Evolutionary conservation across 176 grass and related monocot species (phyloP), one percentile per base, ranked within the genome.

Genomic region (Leersia perrieri): DNA sequence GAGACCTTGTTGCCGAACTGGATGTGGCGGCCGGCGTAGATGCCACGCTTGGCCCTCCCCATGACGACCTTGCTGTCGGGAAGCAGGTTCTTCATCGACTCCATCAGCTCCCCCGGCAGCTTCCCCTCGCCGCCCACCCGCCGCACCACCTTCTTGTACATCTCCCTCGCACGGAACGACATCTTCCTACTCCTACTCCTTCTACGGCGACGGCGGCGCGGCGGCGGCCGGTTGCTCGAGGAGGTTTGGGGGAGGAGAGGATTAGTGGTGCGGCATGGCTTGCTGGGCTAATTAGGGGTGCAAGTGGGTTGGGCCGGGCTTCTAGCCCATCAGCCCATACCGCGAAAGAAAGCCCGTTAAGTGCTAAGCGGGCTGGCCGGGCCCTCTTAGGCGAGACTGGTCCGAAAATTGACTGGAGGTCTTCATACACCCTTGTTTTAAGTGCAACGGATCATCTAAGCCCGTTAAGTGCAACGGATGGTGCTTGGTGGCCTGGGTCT

Each of bases 1-100:
- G 90, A 93, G 78, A 95, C 86, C 84, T 93, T 95, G 86, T 99
- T 99, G 27, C 96, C 96, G 68, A 93, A 99, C 82, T 71, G 88
- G 75, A 99, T 99, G 71, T 99, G 96, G 30, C 90, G 86, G 9
- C 92, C 96, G 36, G 96, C 90, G 79, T 88, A 99, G 88, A 95
- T 99, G 41, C 96, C 96, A 65, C 96, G 90, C 81, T 99, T 87
- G 35, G 96, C 96, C 14, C 96, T 82, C 4, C 86, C 90, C 96
- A 95, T 99, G 22, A 99, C 84, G 68, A 99, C 60, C 72, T 95
- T 95, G 68, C 15, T 90, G 58, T 93, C 72, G 39, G 96, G 92
- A 0, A 93, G 55, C 74, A 95, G 63, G 81, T 82, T 89, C 88
- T 90, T 91, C 69, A 95, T 77, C 58, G 92, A 91, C 26, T 88